phyloP scores from a whole-genome alignment of 2,329 filamentous ascomycete species.

The Sclerotinia sclerotiorum region DNA sequence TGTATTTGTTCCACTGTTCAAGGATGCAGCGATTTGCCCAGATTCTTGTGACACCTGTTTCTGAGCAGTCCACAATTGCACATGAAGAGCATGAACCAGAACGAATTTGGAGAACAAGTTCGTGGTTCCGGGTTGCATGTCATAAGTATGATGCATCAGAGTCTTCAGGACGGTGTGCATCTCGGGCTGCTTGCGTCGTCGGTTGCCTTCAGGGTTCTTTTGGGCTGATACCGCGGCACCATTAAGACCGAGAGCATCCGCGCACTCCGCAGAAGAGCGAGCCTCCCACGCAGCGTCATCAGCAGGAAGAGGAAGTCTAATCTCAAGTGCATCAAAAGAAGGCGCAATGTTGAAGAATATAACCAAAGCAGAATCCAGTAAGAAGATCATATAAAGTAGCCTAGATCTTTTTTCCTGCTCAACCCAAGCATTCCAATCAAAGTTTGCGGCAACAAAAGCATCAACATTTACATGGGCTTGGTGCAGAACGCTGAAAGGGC shows the following conservation, averaged over 20 bases:
- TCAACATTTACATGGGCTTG: constrained; percentile 52
- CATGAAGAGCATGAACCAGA: constrained; percentile 66
- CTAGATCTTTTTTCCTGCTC: constrained; percentile 69
- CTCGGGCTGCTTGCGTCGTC: constrained; percentile 62
- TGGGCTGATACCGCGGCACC: constrained; percentile 55
- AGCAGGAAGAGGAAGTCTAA: constrained; percentile 66
- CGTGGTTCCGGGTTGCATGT: constrained; percentile 63
- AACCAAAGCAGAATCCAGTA: constrained; percentile 63
- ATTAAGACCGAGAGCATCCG: constrained; percentile 62
- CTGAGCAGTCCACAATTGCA: constrained; percentile 56
- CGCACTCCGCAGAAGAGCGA: constrained; percentile 56
- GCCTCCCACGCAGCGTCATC: constrained; percentile 77
- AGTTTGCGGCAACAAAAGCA: constrained; percentile 51
- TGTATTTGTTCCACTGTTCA: constrained; percentile 50
- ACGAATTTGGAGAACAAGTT: constrained; percentile 75
- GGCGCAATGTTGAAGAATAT: constrained; percentile 71
- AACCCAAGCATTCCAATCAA: constrained; percentile 67
- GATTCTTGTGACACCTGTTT: constrained; percentile 44
- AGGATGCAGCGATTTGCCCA: constrained; percentile 26
- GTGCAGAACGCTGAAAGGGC: constrained; percentile 60
- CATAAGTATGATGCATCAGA: constrained; percentile 57
- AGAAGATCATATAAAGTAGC: constrained; percentile 63
- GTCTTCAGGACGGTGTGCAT: constrained; percentile 61
- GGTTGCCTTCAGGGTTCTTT: constrained; percentile 61
- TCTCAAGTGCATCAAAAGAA: constrained; percentile 62